Base-by-base conservation (phyloP, 208 protist genomes). In the Sergeia podlipaevii region DNA sequence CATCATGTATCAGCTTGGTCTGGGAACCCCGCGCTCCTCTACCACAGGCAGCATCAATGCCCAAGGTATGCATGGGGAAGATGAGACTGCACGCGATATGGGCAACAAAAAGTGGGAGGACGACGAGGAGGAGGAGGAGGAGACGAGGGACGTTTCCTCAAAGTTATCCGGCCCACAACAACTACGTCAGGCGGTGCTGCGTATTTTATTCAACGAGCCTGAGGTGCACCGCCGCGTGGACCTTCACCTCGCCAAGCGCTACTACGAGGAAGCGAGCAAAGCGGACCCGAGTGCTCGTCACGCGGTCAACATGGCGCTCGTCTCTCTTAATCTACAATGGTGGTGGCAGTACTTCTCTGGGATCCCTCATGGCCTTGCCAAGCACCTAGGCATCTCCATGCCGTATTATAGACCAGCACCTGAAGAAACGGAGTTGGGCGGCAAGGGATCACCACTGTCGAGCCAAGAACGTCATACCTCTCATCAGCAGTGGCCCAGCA, bases 1-100 rank as follows among this genome's bases (percentile, higher is more conserved):
- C 23, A 73, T 81, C 33, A 83, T 85, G 75, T 78, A 88, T 17
- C 78, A 86, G 54, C 52, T 87, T 15, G 78, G 79, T 0, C 60
- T 84, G 28, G 53, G 53, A 38, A 45, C 27, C 41, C 42, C n/a
- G n/a, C n/a, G n/a, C n/a, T n/a, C n/a, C n/a, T n/a, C n/a, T n/a
- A n/a, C n/a, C n/a, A n/a, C n/a, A n/a, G n/a, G n/a, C n/a, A n/a
- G n/a, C n/a, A n/a, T n/a, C n/a, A n/a, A n/a, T n/a, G n/a, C n/a
- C n/a, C n/a, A n/a, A n/a, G n/a, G n/a, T n/a, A n/a, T n/a, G n/a
- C n/a, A n/a, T n/a, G n/a, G n/a, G n/a, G n/a, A n/a, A n/a, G n/a
- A n/a, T n/a, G n/a, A n/a, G n/a, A n/a, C n/a, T n/a, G n/a, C n/a
- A n/a, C n/a, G n/a, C n/a, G n/a, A n/a, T n/a, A n/a, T n/a, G n/a